These are phyloP conservation scores for Apiotrichum domesticum DNA, from an alignment of 1,284 basidiomycete species.

Conservation along the genomic window DNA sequence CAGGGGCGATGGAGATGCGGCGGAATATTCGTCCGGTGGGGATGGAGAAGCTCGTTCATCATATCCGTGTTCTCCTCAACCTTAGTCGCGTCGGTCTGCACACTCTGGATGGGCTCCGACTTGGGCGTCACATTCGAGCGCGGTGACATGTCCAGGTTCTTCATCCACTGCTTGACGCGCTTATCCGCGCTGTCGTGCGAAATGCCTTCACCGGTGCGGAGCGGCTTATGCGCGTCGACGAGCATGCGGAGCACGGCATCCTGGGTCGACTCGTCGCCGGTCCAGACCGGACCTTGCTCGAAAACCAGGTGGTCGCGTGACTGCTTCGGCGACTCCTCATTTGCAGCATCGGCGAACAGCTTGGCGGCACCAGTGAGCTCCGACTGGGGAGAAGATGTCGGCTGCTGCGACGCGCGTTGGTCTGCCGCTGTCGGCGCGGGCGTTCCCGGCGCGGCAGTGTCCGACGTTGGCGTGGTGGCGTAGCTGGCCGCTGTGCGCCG, in stretches of 20 bases:
- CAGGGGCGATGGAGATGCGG: constrained; percentile 44
- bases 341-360: constrained; percentile 63
- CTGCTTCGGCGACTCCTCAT: constrained; percentile 50
- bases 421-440: background rate
- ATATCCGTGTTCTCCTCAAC: background rate
- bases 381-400: background rate
- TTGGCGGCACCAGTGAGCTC: constrained; percentile 55
- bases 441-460: too few relatives aligned
- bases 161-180: constrained; percentile 56
- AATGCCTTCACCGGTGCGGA: constrained; percentile 50
- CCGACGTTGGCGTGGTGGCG: background rate
- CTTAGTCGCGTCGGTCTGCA: background rate
- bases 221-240: constrained; percentile 74
- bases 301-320: constrained; percentile 43
- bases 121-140: constrained; percentile 7
- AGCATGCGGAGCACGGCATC: constrained; percentile 78
- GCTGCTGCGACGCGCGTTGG: background rate
- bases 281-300: constrained; percentile 53
- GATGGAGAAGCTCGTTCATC: constrained; percentile 5
- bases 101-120: too few relatives aligned
- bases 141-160: constrained; percentile 35
- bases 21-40: constrained; percentile 38
- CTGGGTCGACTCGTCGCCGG: constrained; percentile 63
- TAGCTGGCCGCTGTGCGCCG: background rate
- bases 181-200: constrained; percentile 59